Evolutionary conservation across 2,329 filamentous ascomycete species (phyloP).

Genomic region (Fusarium setosum): DNA sequence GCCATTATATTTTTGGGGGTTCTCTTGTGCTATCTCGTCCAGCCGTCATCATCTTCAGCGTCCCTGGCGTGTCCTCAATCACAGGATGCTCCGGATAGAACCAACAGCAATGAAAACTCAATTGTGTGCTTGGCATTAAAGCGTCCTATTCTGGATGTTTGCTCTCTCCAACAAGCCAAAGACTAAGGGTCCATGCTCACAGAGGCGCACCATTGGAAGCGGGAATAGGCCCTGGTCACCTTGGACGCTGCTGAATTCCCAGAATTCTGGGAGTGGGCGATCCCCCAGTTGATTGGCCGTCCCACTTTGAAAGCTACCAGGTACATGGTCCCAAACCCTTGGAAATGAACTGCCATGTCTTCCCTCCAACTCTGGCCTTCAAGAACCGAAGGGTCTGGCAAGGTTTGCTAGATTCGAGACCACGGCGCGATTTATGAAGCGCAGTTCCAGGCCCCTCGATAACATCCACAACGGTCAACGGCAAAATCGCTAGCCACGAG

Average conservation of each 20-base stretch:
- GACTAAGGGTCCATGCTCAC: background rate
- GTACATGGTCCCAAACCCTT: conserved; percentile 31
- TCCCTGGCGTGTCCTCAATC: conserved; percentile 1
- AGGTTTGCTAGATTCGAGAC: background rate
- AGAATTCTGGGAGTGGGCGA: conserved; percentile 32
- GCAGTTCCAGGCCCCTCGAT: background rate
- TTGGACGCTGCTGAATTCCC: conserved; percentile 21
- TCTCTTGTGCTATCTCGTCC: too few relatives aligned
- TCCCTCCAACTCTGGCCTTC: conserved; percentile 12
- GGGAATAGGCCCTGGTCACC: conserved; percentile 15
- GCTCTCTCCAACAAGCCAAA: conserved; percentile 15
- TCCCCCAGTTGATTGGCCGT: conserved; percentile 35
- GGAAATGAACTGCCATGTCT: conserved; percentile 18
- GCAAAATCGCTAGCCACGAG: conserved; percentile 12
- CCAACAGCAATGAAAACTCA: conserved; percentile 2
- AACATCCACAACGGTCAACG: conserved; percentile 8
- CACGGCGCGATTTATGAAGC: background rate
- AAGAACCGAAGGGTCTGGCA: background rate
- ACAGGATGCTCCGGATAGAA: background rate
- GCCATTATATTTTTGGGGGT: background rate
- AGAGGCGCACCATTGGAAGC: conserved; percentile 19
- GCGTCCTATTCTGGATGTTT: conserved; percentile 5
- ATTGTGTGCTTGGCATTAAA: conserved; percentile 3
- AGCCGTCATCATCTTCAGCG: background rate
- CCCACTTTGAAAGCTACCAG: conserved; percentile 27